Evolutionary conservation across 169 alveolate genomes (phyloP), one percentile per base, ranked within the genome.

Genomic region (Plasmodium gallinaceum): DNA sequence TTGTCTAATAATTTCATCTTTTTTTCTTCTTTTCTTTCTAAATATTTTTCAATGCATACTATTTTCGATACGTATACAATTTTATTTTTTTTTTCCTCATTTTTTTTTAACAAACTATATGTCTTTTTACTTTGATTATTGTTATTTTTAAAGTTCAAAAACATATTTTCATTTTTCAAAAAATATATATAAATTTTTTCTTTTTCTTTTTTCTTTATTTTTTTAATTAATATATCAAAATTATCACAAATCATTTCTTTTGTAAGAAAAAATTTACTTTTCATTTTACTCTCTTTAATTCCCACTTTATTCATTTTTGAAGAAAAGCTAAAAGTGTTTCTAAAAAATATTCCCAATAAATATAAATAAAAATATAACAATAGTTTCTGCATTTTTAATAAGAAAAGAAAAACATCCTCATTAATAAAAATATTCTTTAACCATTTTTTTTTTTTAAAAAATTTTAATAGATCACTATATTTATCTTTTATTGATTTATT

Each of bases 361-460:
- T 66, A 65, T 12, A 78, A 58, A 58, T 64, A 78, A 78, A 78
- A 78, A 78, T 65, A 78, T 52, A 78, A 57, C 22, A 78, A 24
- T 24, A 46, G 3, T 46, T 78, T 78, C 37, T 78, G 75, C 71
- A 78, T 65, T 65, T 78, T 78, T 46, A 57, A 58, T 22, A 78
- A 60, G 70, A 78, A 78, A 65, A 58, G 45, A 43, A 78, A 64
- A 22, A 37, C 45, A 46, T 69, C 39, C 89, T 58, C 43, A 61
- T 54, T 37, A 7, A 64, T 7, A 22, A 61, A 12, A 22, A 10
- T 20, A 18, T 61, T 61, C 24, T 22, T 10, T 26, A 57, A 14
- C 65, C 48, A 64, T 12, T 78, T 78, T 24, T 70, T 68, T 12
- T 43, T 85, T 54, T 52, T 85, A 45, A 46, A 16, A 1, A 37